phyloP scores from a whole-genome alignment of 202 grass and related monocot species.

The Saccharum hybrid region DNA sequence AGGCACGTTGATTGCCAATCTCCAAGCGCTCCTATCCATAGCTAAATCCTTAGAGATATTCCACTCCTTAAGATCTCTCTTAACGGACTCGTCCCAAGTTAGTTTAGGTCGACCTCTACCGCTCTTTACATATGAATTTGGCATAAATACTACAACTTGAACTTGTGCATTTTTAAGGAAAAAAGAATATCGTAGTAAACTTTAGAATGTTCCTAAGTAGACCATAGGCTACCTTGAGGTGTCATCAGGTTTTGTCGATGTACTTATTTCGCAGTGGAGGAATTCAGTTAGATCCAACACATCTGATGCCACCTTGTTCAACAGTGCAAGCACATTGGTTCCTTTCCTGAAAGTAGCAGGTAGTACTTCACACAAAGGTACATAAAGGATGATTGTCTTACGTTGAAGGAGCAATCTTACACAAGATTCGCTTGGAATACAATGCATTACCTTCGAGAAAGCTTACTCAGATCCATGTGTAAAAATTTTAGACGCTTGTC shows the following conservation, averaged over 20 bases:
- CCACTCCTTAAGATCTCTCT: too few species aligned
- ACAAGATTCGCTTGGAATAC: constrained; percentile 26
- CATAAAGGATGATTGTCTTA: constrained; percentile 14
- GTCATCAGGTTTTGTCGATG: constrained; percentile 47
- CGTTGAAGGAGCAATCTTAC: neutral
- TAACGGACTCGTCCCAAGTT: too few species aligned
- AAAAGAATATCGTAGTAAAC: constrained; percentile 25
- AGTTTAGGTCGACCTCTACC: too few species aligned
- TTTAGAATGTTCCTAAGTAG: constrained; percentile 34
- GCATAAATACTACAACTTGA: constrained; percentile 3
- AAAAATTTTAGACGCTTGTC: constrained; percentile 76
- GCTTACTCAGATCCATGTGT: constrained; percentile 96
- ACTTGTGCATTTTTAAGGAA: constrained; percentile 27
- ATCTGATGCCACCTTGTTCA: constrained; percentile 79
- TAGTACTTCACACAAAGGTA: constrained; percentile 24
- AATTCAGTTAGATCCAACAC: constrained; percentile 79
- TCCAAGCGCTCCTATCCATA: too few species aligned
- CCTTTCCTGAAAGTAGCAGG: constrained; percentile 70
- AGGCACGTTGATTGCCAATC: too few species aligned
- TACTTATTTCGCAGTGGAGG: constrained; percentile 68
- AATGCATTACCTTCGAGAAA: constrained; percentile 72
- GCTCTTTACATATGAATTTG: too few species aligned
- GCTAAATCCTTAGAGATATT: too few species aligned
- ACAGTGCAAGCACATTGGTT: constrained; percentile 69
- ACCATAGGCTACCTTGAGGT: constrained; percentile 56